Base-by-base conservation (phyloP, 1,284 basidiomycete genomes). In the Leccinum colubrinum region DNA sequence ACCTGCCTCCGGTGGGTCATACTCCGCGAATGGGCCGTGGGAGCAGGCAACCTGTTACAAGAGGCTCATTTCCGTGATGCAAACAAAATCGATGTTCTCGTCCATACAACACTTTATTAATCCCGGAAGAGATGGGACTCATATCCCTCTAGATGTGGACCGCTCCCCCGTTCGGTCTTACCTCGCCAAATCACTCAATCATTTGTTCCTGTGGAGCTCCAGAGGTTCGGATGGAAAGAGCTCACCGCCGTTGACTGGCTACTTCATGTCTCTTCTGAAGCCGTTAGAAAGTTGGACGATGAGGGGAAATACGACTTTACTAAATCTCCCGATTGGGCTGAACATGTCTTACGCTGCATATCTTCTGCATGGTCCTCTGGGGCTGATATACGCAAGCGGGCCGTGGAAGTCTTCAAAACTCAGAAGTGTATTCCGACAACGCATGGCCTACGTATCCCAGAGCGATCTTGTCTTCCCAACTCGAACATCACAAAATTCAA, bases 1-100 rank as follows among this genome's bases (percentile, higher is more conserved):
- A 86, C 86, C 1, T 95, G 91, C 73, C 78, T 98, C 67, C 84
- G 85, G 58, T 98, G 96, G 96, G 7, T 27, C 27, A 83, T 90
- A 62, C 9, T 6, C 14, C 50, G 11, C 7, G 46, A 22, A 76
- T n/a, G 73, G 91, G 80, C 81, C 43, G 14, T 81, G 2, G 73
- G 7, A 6, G 54, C n/a, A 15, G 3, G 33, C 1, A 79, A 88
- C 60, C 80, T 94, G 4, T 74, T 94, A 4, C 79, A 87, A 59
- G 62, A 3, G 12, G 87, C 87, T 5, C 84, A 86, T 1, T 71
- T 93, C 2, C 14, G 4, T 0, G 79, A 77, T 30, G 67, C 75
- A 14, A 76, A 76, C n/a, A 71, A 69, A 8, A 51, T 4, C 6
- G 72, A 81, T 0, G 70, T 76, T 97, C 12, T 83, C 83, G 15